Evolutionary conservation across 2,329 filamentous ascomycete species (phyloP).

Genomic region (Parafenestella ontariensis): DNA sequence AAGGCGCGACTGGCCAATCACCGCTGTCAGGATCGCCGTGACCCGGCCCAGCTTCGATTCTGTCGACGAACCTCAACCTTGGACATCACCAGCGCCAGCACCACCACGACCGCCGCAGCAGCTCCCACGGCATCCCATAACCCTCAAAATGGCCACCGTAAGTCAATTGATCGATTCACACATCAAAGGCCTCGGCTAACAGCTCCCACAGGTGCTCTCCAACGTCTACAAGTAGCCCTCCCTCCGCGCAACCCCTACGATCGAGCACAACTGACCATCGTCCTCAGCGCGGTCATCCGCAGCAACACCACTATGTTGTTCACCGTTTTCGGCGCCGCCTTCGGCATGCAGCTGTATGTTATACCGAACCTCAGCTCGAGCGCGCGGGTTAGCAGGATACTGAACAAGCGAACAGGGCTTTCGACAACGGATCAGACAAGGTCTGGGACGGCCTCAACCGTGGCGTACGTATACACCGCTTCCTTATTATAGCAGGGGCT

Average conservation of each 20-base stretch:
- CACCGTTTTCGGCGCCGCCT: slow-evolving; percentile 84
- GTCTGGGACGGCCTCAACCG: slow-evolving; percentile 92
- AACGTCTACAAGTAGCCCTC: slow-evolving; percentile 61
- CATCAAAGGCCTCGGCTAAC: slow-evolving; percentile 31
- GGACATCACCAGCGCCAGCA: slow-evolving; percentile 34
- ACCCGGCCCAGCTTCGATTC: slow-evolving; percentile 29
- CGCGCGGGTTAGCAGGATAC: slow-evolving; percentile 16
- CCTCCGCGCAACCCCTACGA: slow-evolving; percentile 22
- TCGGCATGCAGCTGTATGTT: slow-evolving; percentile 91
- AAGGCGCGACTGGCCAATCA: slow-evolving; percentile 37
- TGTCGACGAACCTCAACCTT: slow-evolving; percentile 28
- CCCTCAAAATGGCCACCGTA: slow-evolving; percentile 67
- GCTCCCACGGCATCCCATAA: slow-evolving; percentile 25
- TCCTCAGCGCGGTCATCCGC: slow-evolving; percentile 77
- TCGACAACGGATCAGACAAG: slow-evolving; percentile 80
- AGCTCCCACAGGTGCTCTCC: slow-evolving; percentile 54
- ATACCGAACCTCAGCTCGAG: neutral
- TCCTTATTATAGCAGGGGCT: slow-evolving; percentile 13
- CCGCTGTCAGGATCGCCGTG: slow-evolving; percentile 24
- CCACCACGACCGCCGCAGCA: slow-evolving; percentile 30
- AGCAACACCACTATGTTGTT: slow-evolving; percentile 88
- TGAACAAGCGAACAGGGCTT: slow-evolving; percentile 66
- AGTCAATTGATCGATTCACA: slow-evolving; percentile 44
- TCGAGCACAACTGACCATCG: slow-evolving; percentile 38
- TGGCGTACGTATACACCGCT: slow-evolving; percentile 65